Conservation (phyloP, 495 filamentous ascomycete species). For the Xylaria curta region DNA sequence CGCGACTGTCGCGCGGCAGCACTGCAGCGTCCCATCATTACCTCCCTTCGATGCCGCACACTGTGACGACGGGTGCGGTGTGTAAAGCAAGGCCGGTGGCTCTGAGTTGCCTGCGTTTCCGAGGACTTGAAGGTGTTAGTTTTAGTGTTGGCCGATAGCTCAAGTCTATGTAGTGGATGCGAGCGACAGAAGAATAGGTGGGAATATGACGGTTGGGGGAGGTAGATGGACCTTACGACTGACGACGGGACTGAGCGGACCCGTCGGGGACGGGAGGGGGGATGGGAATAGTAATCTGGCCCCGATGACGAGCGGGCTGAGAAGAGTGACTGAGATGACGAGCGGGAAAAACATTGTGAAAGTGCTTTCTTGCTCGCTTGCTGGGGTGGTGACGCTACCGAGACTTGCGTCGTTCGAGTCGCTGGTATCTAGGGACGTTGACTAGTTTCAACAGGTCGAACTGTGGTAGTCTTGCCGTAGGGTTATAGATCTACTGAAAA, state of each 20-base stretch:
- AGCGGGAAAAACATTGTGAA: slow-evolving; percentile 15
- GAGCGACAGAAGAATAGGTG: neutral
- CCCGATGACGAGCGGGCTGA: neutral
- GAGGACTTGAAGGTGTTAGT: slow-evolving; percentile 10
- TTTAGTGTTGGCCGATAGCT: too few relatives aligned
- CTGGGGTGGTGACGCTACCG: neutral
- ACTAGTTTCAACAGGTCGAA: neutral
- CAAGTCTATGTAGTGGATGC: too few relatives aligned
- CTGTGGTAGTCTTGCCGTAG: neutral
- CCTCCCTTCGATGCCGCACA: slow-evolving; percentile 30
- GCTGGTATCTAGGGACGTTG: neutral
- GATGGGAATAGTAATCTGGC: neutral
- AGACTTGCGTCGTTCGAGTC: neutral
- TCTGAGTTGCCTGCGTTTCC: slow-evolving; percentile 19
- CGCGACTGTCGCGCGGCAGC: slow-evolving; percentile 40
- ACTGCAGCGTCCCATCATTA: slow-evolving; percentile 40
- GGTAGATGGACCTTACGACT: neutral
- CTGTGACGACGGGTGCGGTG: slow-evolving; percentile 34
- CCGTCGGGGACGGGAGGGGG: slow-evolving; percentile 15
- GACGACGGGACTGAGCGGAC: slow-evolving; percentile 13
- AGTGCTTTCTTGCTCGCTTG: slow-evolving; percentile 7
- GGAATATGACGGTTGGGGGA: neutral
- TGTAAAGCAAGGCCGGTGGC: slow-evolving; percentile 16
- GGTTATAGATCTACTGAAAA: neutral
- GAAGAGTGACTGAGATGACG: neutral